phyloP scores from a whole-genome alignment of 2,329 filamentous ascomycete genomes.

The Claviceps monticola region DNA sequence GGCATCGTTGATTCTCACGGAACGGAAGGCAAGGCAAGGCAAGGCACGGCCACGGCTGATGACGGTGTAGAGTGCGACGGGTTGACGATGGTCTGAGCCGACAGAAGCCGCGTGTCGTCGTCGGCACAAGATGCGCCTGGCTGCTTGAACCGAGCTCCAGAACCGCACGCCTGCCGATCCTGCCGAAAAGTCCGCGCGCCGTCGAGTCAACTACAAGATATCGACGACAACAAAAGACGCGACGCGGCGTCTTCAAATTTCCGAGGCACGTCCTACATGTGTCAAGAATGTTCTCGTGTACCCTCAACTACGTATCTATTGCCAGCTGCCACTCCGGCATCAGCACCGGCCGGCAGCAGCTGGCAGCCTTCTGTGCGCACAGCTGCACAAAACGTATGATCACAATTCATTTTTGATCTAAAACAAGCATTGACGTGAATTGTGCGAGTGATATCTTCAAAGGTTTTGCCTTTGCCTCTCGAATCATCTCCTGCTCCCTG shows the following conservation, averaged over 20 bases:
- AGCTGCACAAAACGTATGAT: background rate
- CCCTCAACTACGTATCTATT: background rate
- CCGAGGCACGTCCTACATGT: too few species aligned
- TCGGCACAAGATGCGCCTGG: background rate
- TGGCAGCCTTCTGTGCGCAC: background rate
- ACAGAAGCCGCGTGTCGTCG: conserved; percentile 16
- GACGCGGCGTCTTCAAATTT: background rate
- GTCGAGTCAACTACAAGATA: too few species aligned
- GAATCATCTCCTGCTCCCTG: background rate
- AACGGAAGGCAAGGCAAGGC: background rate
- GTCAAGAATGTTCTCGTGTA: too few species aligned
- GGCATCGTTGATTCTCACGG: background rate
- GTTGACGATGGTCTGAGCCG: conserved; percentile 17
- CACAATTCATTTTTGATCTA: background rate
- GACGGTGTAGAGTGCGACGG: conserved; percentile 4
- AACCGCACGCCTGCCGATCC: too few species aligned
- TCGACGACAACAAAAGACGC: background rate
- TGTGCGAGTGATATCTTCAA: background rate
- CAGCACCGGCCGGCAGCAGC: background rate
- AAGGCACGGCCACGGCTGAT: conserved; percentile 3
- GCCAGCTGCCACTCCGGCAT: background rate
- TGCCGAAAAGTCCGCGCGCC: background rate
- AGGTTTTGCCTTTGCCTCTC: background rate
- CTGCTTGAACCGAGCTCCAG: background rate
- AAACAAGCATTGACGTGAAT: background rate